Conservation (phyloP, 2,329 filamentous ascomycete genomes). For the Teratosphaeria gauchensis region DNA sequence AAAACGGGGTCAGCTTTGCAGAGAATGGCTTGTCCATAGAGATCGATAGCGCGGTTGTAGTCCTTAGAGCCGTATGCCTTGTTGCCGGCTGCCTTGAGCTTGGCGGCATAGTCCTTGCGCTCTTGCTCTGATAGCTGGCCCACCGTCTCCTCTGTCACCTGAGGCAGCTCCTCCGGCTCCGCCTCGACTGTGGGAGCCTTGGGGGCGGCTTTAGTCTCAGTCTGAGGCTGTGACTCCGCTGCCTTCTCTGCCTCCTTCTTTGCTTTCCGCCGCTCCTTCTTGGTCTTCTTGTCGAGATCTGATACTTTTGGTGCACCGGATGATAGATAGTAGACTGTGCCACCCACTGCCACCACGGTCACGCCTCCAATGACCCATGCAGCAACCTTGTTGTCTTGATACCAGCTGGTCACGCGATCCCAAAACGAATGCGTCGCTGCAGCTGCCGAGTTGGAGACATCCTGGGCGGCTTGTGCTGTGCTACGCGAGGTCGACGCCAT, state of each 20-base stretch:
- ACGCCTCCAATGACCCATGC: conserved; percentile 96
- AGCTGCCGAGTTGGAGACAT: neutral
- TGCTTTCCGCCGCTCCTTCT: conserved; percentile 81
- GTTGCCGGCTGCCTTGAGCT: conserved; percentile 92
- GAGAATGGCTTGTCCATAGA: conserved; percentile 91
- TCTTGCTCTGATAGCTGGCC: conserved; percentile 47
- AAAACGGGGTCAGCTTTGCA: conserved; percentile 97
- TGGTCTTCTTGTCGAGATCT: conserved; percentile 61
- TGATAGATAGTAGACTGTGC: conserved; percentile 81
- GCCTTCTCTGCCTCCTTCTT: conserved; percentile 68
- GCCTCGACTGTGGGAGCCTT: conserved; percentile 24
- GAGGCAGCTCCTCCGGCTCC: conserved; percentile 37
- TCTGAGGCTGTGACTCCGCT: conserved; percentile 27
- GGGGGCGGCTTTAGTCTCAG: conserved; percentile 14
- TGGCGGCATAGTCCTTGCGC: conserved; percentile 76
- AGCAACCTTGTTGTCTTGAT: conserved; percentile 86
- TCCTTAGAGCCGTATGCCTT: conserved; percentile 92
- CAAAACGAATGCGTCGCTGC: conserved; percentile 36
- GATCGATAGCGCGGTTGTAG: conserved; percentile 84
- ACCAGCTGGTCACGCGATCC: conserved; percentile 87
- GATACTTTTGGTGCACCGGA: conserved; percentile 32
- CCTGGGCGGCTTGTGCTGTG: neutral
- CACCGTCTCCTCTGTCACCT: conserved; percentile 40
- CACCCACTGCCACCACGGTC: conserved; percentile 82
- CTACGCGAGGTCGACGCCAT: neutral